Percentiles rank a stretch among this genome's conserved stretches.
Evolutionary conservation across 345 rosid species (phyloP).

Genomic region (Salix dunnii): DNA sequence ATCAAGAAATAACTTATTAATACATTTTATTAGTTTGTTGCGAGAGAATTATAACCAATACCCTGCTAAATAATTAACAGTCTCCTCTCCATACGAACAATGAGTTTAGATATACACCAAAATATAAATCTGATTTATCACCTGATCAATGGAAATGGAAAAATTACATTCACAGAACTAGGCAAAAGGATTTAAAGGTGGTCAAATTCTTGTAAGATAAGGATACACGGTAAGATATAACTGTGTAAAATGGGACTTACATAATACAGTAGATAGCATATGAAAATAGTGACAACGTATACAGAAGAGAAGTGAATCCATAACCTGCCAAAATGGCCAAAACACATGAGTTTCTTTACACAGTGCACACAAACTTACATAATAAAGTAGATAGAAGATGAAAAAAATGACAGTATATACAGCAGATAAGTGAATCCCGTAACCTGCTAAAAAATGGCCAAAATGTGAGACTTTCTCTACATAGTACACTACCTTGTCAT

Average conservation of each 20-base stretch:
- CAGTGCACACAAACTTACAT: conserved; percentile 41
- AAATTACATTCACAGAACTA: conserved; percentile 1
- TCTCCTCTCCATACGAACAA: neutral
- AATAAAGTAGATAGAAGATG: conserved; percentile 69
- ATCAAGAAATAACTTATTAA: neutral
- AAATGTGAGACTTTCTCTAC: conserved; percentile 18
- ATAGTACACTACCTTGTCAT: neutral
- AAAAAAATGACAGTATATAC: conserved; percentile 66
- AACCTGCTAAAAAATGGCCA: conserved; percentile 52
- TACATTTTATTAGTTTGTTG: neutral
- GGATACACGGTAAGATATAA: neutral
- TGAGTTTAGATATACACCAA: neutral
- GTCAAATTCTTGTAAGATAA: conserved; percentile 1
- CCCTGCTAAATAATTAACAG: neutral
- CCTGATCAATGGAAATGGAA: neutral
- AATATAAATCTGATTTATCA: neutral
- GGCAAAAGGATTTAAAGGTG: neutral
- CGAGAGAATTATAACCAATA: neutral
- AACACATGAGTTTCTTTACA: conserved; percentile 15
- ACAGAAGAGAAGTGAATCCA: conserved; percentile 90
- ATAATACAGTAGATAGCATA: conserved; percentile 70
- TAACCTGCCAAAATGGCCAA: conserved; percentile 56
- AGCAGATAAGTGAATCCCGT: conserved; percentile 86
- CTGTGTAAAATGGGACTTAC: conserved; percentile 42
- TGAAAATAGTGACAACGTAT: conserved; percentile 63